Evolutionary conservation across 2,329 filamentous ascomycete genomes (phyloP).

Genomic region (Cladosporium phlei): DNA sequence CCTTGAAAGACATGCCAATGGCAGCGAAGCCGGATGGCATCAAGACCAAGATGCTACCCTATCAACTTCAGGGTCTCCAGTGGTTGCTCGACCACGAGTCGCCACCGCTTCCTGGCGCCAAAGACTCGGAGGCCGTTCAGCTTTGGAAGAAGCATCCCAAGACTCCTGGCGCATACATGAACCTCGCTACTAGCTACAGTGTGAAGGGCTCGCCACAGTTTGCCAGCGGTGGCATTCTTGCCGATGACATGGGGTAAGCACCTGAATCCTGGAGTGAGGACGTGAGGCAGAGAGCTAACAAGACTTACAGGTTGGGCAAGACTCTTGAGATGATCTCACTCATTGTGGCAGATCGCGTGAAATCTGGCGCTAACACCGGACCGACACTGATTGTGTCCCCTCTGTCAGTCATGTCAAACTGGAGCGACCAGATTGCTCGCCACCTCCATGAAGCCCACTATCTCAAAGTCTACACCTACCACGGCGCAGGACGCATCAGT

Average conservation of each 20-base stretch:
- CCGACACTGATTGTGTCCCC: slow-evolving; percentile 79
- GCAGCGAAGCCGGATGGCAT: slow-evolving; percentile 64
- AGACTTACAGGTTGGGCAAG: slow-evolving; percentile 79
- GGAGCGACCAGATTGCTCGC: slow-evolving; percentile 70
- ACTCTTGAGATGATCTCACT: slow-evolving; percentile 81
- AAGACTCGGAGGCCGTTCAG: slow-evolving; percentile 63
- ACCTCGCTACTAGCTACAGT: slow-evolving; percentile 67
- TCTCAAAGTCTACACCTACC: slow-evolving; percentile 68
- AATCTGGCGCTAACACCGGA: slow-evolving; percentile 24
- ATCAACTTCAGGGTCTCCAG: slow-evolving; percentile 73
- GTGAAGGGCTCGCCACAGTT: slow-evolving; percentile 55
- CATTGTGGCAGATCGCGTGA: slow-evolving; percentile 54
- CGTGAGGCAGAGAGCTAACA: no score
- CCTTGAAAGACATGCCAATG: slow-evolving; percentile 66
- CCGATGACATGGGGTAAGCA: slow-evolving; percentile 97
- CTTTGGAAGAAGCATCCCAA: slow-evolving; percentile 61
- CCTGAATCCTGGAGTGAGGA: no score
- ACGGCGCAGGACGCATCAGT: slow-evolving; percentile 58
- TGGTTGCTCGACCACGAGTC: slow-evolving; percentile 78
- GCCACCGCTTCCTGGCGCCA: slow-evolving; percentile 55
- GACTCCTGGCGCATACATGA: slow-evolving; percentile 47
- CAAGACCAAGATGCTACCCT: slow-evolving; percentile 66
- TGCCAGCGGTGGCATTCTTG: slow-evolving; percentile 76
- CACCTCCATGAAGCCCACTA: slow-evolving; percentile 63
- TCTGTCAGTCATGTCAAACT: slow-evolving; percentile 84